Evolutionary conservation across 192 early-diverging fungal species (phyloP).

Genomic region (Linnemannia hyalina): DNA sequence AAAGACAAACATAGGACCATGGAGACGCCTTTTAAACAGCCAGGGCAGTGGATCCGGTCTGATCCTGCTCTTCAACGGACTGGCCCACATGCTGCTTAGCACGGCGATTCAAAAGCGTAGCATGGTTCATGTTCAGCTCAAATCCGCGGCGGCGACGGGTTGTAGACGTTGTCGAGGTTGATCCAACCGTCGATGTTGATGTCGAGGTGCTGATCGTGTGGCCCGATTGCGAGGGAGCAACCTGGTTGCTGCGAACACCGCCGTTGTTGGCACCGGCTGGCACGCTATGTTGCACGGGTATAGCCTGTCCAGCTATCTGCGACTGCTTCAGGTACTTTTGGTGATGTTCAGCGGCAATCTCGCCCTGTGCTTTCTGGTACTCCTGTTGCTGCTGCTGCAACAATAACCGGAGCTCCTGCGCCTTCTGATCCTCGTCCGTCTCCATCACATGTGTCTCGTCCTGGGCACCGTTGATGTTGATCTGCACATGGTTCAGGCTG

Average conservation of each 20-base stretch:
- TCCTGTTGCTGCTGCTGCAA: constrained; percentile 54
- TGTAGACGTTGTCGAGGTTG: neutral
- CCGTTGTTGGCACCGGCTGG: neutral
- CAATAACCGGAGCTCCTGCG: constrained; percentile 30
- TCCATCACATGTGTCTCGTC: constrained; percentile 22
- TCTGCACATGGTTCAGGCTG: constrained; percentile 16
- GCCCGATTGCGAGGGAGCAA: neutral
- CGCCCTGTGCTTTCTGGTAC: constrained; percentile 50
- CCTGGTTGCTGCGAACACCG: neutral
- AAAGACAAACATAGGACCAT: neutral
- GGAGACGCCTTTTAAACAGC: neutral
- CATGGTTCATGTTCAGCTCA: constrained; percentile 58
- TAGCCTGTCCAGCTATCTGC: constrained; percentile 44
- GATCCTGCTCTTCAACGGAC: constrained; percentile 19
- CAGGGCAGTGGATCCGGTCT: constrained; percentile 1
- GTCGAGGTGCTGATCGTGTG: neutral
- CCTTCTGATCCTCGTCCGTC: constrained; percentile 11
- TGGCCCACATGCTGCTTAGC: constrained; percentile 14
- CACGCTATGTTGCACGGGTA: constrained; percentile 37
- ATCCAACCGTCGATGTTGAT: neutral
- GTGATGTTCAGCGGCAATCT: constrained; percentile 43
- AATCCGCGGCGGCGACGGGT: constrained; percentile 51
- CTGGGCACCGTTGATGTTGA: constrained; percentile 18
- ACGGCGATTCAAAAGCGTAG: constrained; percentile 61
- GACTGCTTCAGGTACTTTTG: constrained; percentile 50